Base-by-base conservation (phyloP, 306 rosid genomes). In the Abrus precatorius region DNA sequence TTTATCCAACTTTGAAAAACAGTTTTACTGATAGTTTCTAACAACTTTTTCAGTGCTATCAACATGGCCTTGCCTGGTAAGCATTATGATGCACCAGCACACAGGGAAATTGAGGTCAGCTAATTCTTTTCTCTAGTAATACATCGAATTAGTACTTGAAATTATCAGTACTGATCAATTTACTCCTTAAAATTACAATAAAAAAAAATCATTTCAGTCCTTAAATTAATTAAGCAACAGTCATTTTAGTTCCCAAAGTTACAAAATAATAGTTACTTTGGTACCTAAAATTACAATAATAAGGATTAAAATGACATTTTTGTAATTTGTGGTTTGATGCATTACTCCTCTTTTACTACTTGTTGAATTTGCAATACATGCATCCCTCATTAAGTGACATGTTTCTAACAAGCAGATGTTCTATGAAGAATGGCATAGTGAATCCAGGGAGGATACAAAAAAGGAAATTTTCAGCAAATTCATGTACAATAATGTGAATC, bases 11-110 rank as follows among this genome's bases (percentile, higher is more conserved):
- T 48, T 1, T 47, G 0, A 29, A 6, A 32, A 32, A 30, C 48
- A 2, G 3, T 10, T 68, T 71, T 45, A 47, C 40, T 47, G 1
- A 48, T 49, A 62, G 10, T 62, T 60, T 43, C 12, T 40, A 3
- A 62, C 45, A 50, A 66, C 30, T 55, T 29, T 54, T 64, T 12
- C 77, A 89, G 93, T 73, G 59, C 82, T 45, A 28, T 92, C 72
- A 92, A 91, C 87, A 72, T 84, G 69, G 82, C 86, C 40, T 48
- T 92, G 84, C 93, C 92, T 0, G 92, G 95, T 10, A 91, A 85
- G 66, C 93, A 91, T 82, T 91, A 87, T 38, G 87, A 86, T 45
- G 86, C 69, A 20, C 93, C 95, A 30, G 0, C 70, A 34, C 70
- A 0, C 28, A 5, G 76, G 28, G 88, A 82, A 5, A 40, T 92